phyloP scores from a whole-genome alignment of 1,284 basidiomycete genomes.

The Rhodotorula sp. region DNA sequence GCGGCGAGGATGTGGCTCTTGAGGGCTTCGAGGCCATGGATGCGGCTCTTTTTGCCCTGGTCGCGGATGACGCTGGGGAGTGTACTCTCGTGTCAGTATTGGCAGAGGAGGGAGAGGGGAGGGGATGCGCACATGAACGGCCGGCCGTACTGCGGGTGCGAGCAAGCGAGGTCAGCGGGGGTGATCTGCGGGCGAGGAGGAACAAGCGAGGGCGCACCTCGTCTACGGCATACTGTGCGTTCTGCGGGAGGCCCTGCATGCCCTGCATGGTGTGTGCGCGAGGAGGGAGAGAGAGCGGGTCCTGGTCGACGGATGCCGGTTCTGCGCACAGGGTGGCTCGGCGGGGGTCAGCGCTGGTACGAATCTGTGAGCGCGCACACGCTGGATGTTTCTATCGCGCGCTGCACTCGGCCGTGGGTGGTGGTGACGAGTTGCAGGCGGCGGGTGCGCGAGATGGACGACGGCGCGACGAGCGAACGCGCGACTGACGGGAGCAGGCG shows the following conservation, averaged over 20 bases:
- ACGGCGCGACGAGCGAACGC: too few species aligned
- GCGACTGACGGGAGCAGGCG: too few species aligned
- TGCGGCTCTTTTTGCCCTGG: slow-evolving; percentile 90
- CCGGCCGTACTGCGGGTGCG: too few species aligned
- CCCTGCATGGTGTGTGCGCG: neutral
- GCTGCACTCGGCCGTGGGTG: too few species aligned
- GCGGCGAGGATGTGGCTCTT: slow-evolving; percentile 97
- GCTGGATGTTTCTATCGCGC: too few species aligned
- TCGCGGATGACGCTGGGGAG: slow-evolving; percentile 84
- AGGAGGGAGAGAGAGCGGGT: neutral
- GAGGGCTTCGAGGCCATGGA: slow-evolving; percentile 93
- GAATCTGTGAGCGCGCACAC: too few species aligned
- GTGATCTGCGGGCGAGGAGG: neutral
- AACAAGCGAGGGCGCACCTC: slow-evolving; percentile 9
- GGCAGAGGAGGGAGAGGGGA: neutral
- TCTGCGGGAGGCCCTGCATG: slow-evolving; percentile 34
- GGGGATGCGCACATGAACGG: neutral
- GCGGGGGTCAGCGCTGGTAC: neutral
- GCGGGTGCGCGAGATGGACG: too few species aligned
- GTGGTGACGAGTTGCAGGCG: neutral
- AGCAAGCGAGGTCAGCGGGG: neutral
- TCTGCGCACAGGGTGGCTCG: neutral
- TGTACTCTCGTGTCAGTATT: slow-evolving; percentile 63
- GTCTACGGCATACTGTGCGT: slow-evolving; percentile 33
- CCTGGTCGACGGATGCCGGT: too few species aligned